Evolutionary conservation across 805 yeast genomes (phyloP), one percentile per base, ranked within the genome.

Genomic region (Maudiozyma barnettii): DNA sequence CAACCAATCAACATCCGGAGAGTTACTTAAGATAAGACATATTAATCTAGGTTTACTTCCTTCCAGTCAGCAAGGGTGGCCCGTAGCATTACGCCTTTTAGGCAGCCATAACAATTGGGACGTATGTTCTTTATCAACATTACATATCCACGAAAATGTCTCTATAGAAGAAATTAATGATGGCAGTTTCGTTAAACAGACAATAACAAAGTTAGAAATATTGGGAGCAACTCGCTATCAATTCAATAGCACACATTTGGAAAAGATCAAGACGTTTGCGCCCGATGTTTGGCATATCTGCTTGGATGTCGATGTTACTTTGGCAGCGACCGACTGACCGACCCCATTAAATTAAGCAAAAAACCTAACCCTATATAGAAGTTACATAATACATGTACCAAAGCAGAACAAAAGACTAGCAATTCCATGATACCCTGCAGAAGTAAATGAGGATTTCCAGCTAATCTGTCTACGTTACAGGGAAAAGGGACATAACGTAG

Each of bases 231-330:
- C 36, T 16, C 49, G 40, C 5, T 51, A 48, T 43, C 18, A 29
- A 12, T 55, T 51, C 42, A 29, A 31, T 3, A 45, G 57, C 5
- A 22, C 39, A 1, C 80, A 77, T 50, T 50, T 81, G 9, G 87
- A 84, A 51, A 75, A 69, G 53, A 84, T 88, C 47, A 88, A 87
- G 65, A 84, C 91, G 0, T 87, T 81, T 71, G 95, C 95, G 0
- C 96, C 96, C 0, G 91, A 83, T 43, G 79, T 88, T 1, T 82
- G 85, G 82, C 96, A 87, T 54, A 67, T 84, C 1, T 84, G 85
- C 41, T 68, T 74, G 2, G 83, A 78, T 42, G 50, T 63, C 8
- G 59, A 59, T 41, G 57, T 61, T n/a, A 33, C 36, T 5, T 8
- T 13, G 18, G 18, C 16, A 26, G 12, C 30, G 12, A 26, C 30